Percentiles rank a stretch among this genome's conserved stretches.
phyloP scores from a whole-genome alignment of 139 green algal species.

The Haematococcus lacustris region DNA sequence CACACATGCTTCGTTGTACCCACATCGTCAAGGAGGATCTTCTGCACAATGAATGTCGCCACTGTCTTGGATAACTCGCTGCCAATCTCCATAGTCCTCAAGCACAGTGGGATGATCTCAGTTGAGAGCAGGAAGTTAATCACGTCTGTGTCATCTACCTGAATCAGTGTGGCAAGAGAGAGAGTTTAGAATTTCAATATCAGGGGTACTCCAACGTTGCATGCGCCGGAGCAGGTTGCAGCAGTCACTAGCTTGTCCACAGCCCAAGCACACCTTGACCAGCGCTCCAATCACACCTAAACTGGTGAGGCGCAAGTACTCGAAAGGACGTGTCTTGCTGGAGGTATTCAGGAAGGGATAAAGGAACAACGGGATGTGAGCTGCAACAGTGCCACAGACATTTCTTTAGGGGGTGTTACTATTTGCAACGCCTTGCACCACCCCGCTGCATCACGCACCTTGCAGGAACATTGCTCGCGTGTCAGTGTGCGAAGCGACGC shows the following conservation, averaged over 20 bases:
- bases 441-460: constrained; percentile 34
- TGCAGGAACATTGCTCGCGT: constrained; percentile 91
- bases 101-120: constrained; percentile 97
- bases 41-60: constrained; percentile 99
- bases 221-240: too few relatives aligned
- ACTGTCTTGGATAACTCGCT: constrained; percentile 98
- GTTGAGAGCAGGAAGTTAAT: constrained; percentile 99
- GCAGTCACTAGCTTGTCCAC: too few relatives aligned
- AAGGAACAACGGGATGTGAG: constrained; percentile 96
- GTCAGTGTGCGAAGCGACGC: constrained; percentile 91
- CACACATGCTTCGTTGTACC: constrained; percentile 5
- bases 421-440: too few relatives aligned
- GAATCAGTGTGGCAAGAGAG: too few relatives aligned
- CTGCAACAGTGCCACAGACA: too few relatives aligned
- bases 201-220: too few relatives aligned
- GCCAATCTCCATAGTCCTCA: constrained; percentile 98
- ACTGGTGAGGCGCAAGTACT: constrained; percentile 95
- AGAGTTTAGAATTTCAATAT: too few relatives aligned
- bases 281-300: constrained; percentile 96
- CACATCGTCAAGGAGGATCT: constrained; percentile 94
- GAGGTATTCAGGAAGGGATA: constrained; percentile 98
- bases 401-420: too few relatives aligned
- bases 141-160: constrained; percentile 93
- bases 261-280: constrained; percentile 96
- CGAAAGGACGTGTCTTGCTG: constrained; percentile 94